These are phyloP conservation scores for Mycosphaerella sp. DNA, from an alignment of 2,329 filamentous ascomycete species.

Conservation along the genomic window DNA sequence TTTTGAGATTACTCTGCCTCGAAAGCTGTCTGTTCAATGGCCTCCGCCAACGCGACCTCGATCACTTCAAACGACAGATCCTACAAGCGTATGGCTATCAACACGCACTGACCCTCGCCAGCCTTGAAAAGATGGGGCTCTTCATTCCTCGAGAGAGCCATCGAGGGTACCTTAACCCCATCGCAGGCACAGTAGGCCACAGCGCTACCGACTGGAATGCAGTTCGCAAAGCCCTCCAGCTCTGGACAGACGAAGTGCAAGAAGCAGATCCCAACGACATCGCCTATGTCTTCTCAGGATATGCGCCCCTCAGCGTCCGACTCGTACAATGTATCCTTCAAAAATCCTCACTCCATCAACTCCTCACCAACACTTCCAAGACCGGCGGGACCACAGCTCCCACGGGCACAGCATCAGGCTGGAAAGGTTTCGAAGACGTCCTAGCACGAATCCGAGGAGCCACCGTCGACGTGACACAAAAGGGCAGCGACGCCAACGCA, in stretches of 20 bases:
- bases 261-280: conserved; percentile 92
- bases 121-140: conserved; percentile 82
- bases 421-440: conserved; percentile 89
- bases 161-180: conserved; percentile 73
- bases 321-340: conserved; percentile 90
- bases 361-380: conserved; percentile 49
- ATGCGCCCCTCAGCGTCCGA: conserved; percentile 84
- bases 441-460: conserved; percentile 80
- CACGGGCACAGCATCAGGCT: conserved; percentile 59
- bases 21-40: conserved; percentile 88
- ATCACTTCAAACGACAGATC: conserved; percentile 80
- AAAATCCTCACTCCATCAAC: conserved; percentile 69
- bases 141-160: conserved; percentile 68
- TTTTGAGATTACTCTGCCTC: conserved; percentile 79
- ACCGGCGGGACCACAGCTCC: conserved; percentile 9
- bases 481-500: conserved; percentile 85
- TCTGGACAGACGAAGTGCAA: conserved; percentile 95
- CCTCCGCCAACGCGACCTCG: conserved; percentile 80
- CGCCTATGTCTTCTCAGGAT: conserved; percentile 96
- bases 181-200: conserved; percentile 52
- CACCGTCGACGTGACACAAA: conserved; percentile 88
- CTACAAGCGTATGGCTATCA: conserved; percentile 93
- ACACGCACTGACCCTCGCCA: conserved; percentile 81
- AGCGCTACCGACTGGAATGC: conserved; percentile 71
- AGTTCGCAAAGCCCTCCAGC: conserved; percentile 73